Conservation (phyloP, 176 grass and related monocot species). For the Eragrostis nindensis region DNA sequence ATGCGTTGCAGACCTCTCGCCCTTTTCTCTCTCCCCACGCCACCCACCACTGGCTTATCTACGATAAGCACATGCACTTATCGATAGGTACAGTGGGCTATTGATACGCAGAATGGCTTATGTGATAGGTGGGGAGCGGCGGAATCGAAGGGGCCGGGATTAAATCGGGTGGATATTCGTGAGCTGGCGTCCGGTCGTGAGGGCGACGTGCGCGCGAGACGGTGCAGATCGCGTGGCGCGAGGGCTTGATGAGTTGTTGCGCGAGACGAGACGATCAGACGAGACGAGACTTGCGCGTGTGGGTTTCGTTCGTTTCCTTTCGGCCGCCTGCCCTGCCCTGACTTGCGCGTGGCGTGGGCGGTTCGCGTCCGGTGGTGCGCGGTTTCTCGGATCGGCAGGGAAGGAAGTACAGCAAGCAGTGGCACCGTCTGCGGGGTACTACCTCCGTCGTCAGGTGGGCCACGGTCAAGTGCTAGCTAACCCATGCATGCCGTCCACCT, state of each 20-base stretch:
- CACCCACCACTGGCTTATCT: slow-evolving; percentile 66
- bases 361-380: neutral
- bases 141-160: slow-evolving; percentile 62
- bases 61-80: accelerated
- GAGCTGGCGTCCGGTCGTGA: slow-evolving; percentile 64
- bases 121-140: slow-evolving; percentile 39
- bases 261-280: neutral
- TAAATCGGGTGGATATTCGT: slow-evolving; percentile 76
- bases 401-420: neutral
- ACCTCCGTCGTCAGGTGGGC: neutral
- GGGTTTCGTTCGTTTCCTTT: neutral
- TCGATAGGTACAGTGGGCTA: accelerated
- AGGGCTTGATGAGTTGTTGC: neutral
- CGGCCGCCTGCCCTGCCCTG: no score
- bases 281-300: neutral
- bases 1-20: slow-evolving; percentile 96
- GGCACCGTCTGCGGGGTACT: slow-evolving; percentile 3
- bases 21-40: slow-evolving; percentile 59
- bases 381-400: slow-evolving; percentile 27
- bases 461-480: neutral
- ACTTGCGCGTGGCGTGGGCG: neutral
- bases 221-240: neutral
- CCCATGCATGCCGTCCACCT: neutral
- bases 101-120: accelerated
- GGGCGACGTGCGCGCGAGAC: slow-evolving; percentile 40